Evolutionary conservation across 1,284 basidiomycete genomes (phyloP).

Genomic region (Puccinia brachypodii): DNA sequence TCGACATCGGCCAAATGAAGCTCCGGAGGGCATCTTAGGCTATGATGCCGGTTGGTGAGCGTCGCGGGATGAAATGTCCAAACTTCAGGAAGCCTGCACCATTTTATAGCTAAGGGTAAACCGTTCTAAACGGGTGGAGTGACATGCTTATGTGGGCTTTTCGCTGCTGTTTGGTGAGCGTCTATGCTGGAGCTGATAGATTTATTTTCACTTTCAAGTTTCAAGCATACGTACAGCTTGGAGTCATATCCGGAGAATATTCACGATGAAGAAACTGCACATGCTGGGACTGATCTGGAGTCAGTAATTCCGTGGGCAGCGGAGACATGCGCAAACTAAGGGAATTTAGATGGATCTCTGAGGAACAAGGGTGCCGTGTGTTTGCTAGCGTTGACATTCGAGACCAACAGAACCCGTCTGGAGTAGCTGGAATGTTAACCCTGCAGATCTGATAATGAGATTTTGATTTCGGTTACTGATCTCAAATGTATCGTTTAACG

Average conservation of each 20-base stretch:
- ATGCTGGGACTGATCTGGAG: background rate
- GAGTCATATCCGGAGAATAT: background rate
- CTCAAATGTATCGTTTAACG: background rate
- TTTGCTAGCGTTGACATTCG: background rate
- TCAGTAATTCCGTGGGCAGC: constrained; percentile 30
- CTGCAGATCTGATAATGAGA: background rate
- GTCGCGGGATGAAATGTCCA: background rate
- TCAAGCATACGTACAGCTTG: background rate
- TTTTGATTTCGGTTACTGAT: background rate
- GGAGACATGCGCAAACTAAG: constrained; percentile 8
- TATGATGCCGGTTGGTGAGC: background rate
- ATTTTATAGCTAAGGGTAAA: background rate
- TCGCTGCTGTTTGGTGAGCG: background rate
- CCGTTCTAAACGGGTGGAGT: background rate
- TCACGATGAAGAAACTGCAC: background rate
- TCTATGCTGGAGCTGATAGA: background rate
- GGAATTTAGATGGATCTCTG: constrained; percentile 12
- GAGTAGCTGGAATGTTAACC: background rate
- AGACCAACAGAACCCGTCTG: background rate
- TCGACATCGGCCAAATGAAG: constrained; percentile 8
- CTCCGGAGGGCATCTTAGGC: constrained; percentile 9
- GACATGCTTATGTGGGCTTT: background rate
- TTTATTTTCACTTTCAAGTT: constrained; percentile 1
- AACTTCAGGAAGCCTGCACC: background rate
- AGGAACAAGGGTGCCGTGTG: background rate